Evolutionary conservation across 805 yeast species (phyloP).

Genomic region (Kuraishia ogatae): DNA sequence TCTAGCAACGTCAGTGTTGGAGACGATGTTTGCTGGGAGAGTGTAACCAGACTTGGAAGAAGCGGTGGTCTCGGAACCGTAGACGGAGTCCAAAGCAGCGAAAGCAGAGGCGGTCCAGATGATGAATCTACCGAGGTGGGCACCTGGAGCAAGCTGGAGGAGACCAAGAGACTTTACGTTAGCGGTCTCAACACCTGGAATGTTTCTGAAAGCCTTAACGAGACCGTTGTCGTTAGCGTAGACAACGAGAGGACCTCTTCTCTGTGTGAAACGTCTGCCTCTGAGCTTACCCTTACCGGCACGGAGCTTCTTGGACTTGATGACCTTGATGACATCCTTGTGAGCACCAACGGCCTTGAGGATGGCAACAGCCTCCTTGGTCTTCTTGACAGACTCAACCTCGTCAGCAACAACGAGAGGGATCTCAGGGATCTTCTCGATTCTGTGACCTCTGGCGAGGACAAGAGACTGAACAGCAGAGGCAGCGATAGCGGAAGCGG

Average conservation of each 20-base stretch:
- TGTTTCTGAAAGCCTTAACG: slow-evolving; percentile 98
- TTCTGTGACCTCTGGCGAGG: slow-evolving; percentile 99
- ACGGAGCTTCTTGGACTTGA: slow-evolving; percentile 97
- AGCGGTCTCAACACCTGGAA: slow-evolving; percentile 99
- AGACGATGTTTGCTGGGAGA: slow-evolving; percentile 88
- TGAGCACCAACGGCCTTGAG: slow-evolving; percentile 98
- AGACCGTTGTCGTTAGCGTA: slow-evolving; percentile 97
- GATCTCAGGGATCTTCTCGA: slow-evolving; percentile 95
- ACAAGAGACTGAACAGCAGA: slow-evolving; percentile 97
- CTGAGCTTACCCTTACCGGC: slow-evolving; percentile 99
- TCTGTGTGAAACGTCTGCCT: slow-evolving; percentile 99
- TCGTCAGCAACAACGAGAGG: slow-evolving; percentile 96
- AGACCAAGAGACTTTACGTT: slow-evolving; percentile 87
- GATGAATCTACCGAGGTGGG: slow-evolving; percentile 98
- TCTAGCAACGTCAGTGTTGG: slow-evolving; percentile 95
- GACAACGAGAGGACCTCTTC: slow-evolving; percentile 99
- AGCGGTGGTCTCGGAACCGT: slow-evolving; percentile 86
- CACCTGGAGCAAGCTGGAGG: slow-evolving; percentile 99
- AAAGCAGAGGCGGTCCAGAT: slow-evolving; percentile 99
- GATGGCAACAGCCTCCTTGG: slow-evolving; percentile 98
- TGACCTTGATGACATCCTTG: slow-evolving; percentile 95
- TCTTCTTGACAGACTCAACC: slow-evolving; percentile 86
- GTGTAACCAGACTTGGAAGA: slow-evolving; percentile 83
- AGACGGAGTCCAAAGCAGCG: slow-evolving; percentile 91
- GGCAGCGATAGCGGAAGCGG: slow-evolving; percentile 99